Evolutionary conservation across 2,329 filamentous ascomycete genomes (phyloP).

Genomic region (Hypoxylon sp.): DNA sequence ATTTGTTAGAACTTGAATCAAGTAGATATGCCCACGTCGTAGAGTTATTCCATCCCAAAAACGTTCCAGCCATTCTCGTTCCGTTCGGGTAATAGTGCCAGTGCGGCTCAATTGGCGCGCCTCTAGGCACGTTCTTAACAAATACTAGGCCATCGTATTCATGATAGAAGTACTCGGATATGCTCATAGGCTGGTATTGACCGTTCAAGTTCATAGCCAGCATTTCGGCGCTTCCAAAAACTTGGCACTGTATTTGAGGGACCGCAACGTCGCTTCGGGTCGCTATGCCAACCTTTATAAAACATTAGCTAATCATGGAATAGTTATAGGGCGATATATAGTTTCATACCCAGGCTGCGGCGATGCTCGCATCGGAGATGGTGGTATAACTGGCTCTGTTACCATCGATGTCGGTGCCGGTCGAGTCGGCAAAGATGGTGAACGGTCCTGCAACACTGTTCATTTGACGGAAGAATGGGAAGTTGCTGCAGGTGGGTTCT

Average conservation of each 20-base stretch:
- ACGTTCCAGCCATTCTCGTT: slow-evolving; percentile 38
- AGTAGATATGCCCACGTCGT: slow-evolving; percentile 42
- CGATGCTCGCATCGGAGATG: slow-evolving; percentile 22
- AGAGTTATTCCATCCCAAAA: slow-evolving; percentile 41
- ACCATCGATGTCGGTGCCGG: slow-evolving; percentile 34
- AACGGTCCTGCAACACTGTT: slow-evolving; percentile 34
- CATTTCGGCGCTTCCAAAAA: slow-evolving; percentile 39
- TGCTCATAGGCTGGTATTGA: slow-evolving; percentile 34
- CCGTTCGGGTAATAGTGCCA: slow-evolving; percentile 44
- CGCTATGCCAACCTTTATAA: slow-evolving; percentile 25
- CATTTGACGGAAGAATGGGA: slow-evolving; percentile 35
- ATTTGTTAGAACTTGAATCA: slow-evolving; percentile 20
- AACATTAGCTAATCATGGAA: neutral
- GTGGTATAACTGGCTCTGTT: slow-evolving; percentile 30
- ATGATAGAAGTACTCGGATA: slow-evolving; percentile 38
- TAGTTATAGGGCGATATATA: too few relatives aligned
- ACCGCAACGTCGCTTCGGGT: slow-evolving; percentile 16
- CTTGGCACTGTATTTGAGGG: slow-evolving; percentile 36
- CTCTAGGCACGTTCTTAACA: slow-evolving; percentile 28
- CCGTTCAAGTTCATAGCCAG: slow-evolving; percentile 29
- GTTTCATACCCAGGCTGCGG: slow-evolving; percentile 29
- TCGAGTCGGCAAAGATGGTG: slow-evolving; percentile 35
- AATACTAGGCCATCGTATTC: slow-evolving; percentile 38
- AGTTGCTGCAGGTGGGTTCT: slow-evolving; percentile 38
- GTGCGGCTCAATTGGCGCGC: slow-evolving; percentile 41